Conservation (phyloP, 2,329 filamentous ascomycete species). For the Cadophora sp. region DNA sequence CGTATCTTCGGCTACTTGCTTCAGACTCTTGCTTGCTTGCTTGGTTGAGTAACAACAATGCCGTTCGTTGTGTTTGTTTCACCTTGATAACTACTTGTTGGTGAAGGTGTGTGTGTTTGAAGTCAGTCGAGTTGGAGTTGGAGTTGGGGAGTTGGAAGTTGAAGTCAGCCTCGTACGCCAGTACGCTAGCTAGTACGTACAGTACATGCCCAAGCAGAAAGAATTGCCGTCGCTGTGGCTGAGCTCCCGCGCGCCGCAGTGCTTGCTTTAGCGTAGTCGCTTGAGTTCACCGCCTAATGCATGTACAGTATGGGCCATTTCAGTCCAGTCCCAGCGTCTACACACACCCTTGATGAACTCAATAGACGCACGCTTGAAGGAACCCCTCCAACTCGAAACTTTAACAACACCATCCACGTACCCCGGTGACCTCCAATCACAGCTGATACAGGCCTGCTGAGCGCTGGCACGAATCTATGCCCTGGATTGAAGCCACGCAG, state of each 20-base stretch:
- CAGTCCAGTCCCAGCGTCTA: conserved; percentile 7
- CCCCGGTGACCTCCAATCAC: conserved; percentile 3
- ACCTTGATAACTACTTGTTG: neutral
- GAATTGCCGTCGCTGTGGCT: conserved; percentile 10
- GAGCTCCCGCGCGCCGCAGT: conserved; percentile 12
- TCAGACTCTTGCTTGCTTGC: neutral
- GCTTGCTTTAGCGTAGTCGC: conserved; percentile 11
- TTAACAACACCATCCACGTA: neutral
- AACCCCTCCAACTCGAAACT: conserved; percentile 4
- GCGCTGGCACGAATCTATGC: conserved; percentile 10
- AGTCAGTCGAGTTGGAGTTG: neutral
- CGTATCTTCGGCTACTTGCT: neutral
- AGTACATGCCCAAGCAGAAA: neutral
- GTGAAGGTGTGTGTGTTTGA: neutral
- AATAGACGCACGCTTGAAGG: conserved; percentile 17
- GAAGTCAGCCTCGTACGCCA: conserved; percentile 1
- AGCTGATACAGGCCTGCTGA: conserved; percentile 19
- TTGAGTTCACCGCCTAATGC: conserved; percentile 12
- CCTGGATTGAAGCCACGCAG: conserved; percentile 32
- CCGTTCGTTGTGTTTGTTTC: neutral
- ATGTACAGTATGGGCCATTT: no score
- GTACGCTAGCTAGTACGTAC: no score
- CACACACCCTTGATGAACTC: neutral
- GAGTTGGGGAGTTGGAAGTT: conserved; percentile 1
- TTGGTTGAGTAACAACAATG: neutral